Evolutionary conservation across 441 rosid genomes (phyloP).

Genomic region (Metrosideros polymorpha): DNA sequence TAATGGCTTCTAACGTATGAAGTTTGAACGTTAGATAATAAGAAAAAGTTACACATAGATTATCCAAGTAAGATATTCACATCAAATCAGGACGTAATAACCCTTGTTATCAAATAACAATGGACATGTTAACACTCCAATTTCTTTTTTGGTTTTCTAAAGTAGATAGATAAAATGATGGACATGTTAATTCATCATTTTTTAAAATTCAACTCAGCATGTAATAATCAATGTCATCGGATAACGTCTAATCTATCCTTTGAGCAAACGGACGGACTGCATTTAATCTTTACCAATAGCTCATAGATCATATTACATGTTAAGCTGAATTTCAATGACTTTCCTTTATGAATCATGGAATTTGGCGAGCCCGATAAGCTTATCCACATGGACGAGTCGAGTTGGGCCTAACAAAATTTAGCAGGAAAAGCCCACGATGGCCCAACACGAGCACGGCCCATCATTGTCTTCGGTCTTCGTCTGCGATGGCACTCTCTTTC

Average conservation of each 20-base stretch:
- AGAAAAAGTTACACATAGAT: not conserved
- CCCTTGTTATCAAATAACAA: accelerated
- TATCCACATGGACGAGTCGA: accelerated
- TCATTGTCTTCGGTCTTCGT: not conserved
- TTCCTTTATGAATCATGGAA: too few relatives aligned
- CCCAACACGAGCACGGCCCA: not conserved
- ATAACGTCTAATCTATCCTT: not conserved
- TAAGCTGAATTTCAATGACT: accelerated
- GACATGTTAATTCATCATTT: not conserved
- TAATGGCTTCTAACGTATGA: not conserved
- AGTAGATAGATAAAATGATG: not conserved
- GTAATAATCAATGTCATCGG: not conserved
- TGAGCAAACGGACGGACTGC: not conserved
- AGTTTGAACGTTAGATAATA: not conserved
- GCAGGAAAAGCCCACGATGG: not conserved
- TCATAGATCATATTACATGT: accelerated
- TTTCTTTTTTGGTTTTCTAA: not conserved
- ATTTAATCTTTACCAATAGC: not conserved
- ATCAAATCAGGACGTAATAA: accelerated
- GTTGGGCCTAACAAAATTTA: not conserved
- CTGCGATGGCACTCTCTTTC: not conserved
- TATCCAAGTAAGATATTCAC: not conserved
- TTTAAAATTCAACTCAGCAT: not conserved
- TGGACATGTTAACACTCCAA: not conserved
- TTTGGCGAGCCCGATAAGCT: not conserved